Evolutionary conservation across 2,329 filamentous ascomycete species (phyloP), one percentile per base, ranked within the genome.

Genomic region (Colletotrichum spinosum): DNA sequence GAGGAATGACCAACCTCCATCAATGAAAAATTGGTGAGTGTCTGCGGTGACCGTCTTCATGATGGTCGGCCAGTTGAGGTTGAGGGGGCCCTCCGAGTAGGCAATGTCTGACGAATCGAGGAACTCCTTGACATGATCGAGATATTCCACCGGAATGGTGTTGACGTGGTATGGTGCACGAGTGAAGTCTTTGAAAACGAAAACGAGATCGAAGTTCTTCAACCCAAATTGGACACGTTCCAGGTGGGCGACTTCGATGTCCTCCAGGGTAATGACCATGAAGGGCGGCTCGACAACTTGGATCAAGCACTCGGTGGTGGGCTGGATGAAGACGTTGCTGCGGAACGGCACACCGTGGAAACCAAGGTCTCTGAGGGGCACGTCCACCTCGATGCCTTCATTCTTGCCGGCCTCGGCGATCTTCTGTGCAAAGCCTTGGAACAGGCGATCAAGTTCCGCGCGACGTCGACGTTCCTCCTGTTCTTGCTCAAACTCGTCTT

Each of bases 11-110:
- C 96, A 99, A 50, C 96, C 96, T 38, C 97, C 96, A 69, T 98
- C 95, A 4, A 86, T 88, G 78, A 97, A 99, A 88, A 99, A 99
- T 71, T 91, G 88, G 76, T 99, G 95, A 2, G 96, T 93, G 75
- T 99, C 94, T 41, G 92, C 90, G 17, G 92, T 95, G 34, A 99
- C 94, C 0, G 96, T 99, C 86, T 99, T 99, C 94, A 99, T 99
- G 75, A 99, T 99, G 13, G 94, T 97, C 10, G 92, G 92, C 96
- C 96, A 99, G 84, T 98, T 98, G 62, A 99, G 86, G 81, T 99
- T 99, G 71, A 99, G 88, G 1, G 95, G 96, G 62, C 96, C 96
- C 79, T 99, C 97, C 11, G 89, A 92, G 82, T 90, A 98, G 15
- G 96, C 90, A 74, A 99, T 97, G 74, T 99, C 95, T 52, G 96